phyloP scores from a whole-genome alignment of 768 basidiomycete species.

The Royoungia palumana region DNA sequence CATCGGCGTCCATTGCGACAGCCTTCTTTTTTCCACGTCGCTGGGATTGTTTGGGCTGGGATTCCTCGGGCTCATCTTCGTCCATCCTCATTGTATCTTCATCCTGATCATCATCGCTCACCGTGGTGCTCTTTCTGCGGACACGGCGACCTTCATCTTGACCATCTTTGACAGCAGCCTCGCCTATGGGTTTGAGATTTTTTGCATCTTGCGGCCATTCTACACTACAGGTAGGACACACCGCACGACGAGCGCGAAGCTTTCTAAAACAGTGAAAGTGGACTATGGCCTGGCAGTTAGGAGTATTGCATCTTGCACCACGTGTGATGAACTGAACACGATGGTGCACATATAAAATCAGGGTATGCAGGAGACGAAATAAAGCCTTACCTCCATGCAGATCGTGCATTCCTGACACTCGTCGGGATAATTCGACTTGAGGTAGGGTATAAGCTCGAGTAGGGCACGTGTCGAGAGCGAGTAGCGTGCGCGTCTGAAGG shows the following conservation, averaged over 20 bases:
- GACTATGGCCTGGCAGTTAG: conserved; percentile 60
- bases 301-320: conserved; percentile 58
- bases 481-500: conserved; percentile 60
- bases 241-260: conserved; percentile 41
- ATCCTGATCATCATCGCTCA: conserved; percentile 42
- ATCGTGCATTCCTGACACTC: conserved; percentile 70
- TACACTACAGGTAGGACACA: conserved; percentile 55
- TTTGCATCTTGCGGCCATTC: conserved; percentile 59
- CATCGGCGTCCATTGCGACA: conserved; percentile 43
- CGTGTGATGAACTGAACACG: conserved; percentile 59
- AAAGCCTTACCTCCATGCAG: conserved; percentile 57
- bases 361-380: not conserved
- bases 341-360: not conserved
- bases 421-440: conserved; percentile 69
- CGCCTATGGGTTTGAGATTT: conserved; percentile 59
- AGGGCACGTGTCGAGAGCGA: conserved; percentile 72
- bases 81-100: conserved; percentile 29
- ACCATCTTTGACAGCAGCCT: conserved; percentile 61
- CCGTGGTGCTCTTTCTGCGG: conserved; percentile 33
- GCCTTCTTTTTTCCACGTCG: conserved; percentile 28
- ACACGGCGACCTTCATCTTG: conserved; percentile 46
- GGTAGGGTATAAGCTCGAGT: conserved; percentile 69
- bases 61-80: conserved; percentile 31
- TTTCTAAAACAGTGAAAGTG: conserved; percentile 63
- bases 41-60: conserved; percentile 28